Percentiles rank a stretch among this genome's conserved stretches.
These are phyloP conservation scores for Neoboletus brunneissimus DNA, from an alignment of 768 basidiomycete species.

Conservation along the genomic window DNA sequence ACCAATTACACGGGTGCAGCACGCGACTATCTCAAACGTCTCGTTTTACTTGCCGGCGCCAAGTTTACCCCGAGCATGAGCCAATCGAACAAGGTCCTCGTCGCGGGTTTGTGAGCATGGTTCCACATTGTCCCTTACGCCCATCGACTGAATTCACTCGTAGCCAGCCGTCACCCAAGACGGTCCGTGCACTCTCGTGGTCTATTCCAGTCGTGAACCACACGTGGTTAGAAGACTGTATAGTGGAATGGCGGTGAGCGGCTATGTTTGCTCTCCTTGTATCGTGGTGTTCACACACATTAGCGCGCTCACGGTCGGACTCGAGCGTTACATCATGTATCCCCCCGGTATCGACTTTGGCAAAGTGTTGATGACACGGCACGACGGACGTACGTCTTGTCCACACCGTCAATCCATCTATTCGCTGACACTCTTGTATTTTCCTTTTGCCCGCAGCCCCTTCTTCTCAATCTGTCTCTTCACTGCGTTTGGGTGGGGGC, in stretches of 20 bases:
- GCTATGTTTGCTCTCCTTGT: neutral
- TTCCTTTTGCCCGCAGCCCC: neutral
- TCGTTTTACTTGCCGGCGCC: conserved; percentile 76
- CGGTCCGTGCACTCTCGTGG: conserved; percentile 73
- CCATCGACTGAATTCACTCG: neutral
- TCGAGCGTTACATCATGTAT: conserved; percentile 67
- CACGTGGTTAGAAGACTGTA: conserved; percentile 89
- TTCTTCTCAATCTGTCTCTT: conserved; percentile 6
- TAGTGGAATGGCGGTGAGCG: conserved; percentile 62
- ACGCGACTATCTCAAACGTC: conserved; percentile 82
- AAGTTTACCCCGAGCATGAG: conserved; percentile 82
- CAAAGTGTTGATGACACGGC: conserved; percentile 31
- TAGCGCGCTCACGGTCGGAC: conserved; percentile 54
- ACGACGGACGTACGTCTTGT: conserved; percentile 13
- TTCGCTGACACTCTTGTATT: neutral
- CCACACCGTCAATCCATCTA: neutral
- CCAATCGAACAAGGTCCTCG: conserved; percentile 69
- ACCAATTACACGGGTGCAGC: conserved; percentile 88
- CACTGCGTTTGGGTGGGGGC: conserved; percentile 14
- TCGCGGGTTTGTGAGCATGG: conserved; percentile 74
- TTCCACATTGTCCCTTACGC: neutral
- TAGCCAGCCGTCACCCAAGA: conserved; percentile 53
- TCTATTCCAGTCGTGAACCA: conserved; percentile 87
- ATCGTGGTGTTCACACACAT: neutral
- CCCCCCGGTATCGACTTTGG: conserved; percentile 68